phyloP scores from a whole-genome alignment of 257 asterid species.

The Forsythia suspensa region DNA sequence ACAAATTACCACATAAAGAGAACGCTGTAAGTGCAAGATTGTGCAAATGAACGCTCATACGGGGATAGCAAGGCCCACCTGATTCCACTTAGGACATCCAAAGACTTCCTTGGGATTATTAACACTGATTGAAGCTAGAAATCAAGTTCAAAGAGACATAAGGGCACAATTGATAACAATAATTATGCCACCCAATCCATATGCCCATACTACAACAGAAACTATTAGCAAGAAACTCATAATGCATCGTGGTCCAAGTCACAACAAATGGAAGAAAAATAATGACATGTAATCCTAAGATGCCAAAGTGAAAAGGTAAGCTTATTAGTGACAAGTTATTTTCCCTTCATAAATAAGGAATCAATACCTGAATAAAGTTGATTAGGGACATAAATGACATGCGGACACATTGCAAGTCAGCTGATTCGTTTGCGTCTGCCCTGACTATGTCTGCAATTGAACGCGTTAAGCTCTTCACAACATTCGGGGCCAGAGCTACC shows the following conservation, averaged over 20 bases:
- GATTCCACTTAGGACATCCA: constrained; percentile 54
- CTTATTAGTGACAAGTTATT: too few relatives aligned
- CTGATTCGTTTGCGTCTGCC: constrained; percentile 51
- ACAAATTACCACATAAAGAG: constrained; percentile 11
- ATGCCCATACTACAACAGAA: constrained; percentile 1
- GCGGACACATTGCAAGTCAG: constrained; percentile 70
- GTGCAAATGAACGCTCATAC: constrained; percentile 6
- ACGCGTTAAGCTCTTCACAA: constrained; percentile 65
- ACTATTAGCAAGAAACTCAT: constrained; percentile 17
- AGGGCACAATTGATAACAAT: constrained; percentile 7
- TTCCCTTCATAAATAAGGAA: too few relatives aligned
- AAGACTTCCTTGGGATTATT: constrained; percentile 70
- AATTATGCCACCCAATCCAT: constrained; percentile 2
- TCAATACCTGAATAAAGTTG: constrained; percentile 80
- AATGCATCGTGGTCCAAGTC: constrained; percentile 12
- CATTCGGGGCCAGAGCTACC: constrained; percentile 57
- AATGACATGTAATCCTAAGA: too few relatives aligned
- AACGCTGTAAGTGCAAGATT: not conserved
- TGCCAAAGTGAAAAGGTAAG: not conserved
- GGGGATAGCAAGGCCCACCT: constrained; percentile 41
- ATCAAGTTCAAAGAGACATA: constrained; percentile 19
- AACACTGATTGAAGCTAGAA: constrained; percentile 72
- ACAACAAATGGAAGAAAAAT: not conserved
- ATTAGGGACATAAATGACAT: constrained; percentile 73
- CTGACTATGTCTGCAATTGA: constrained; percentile 63